Evolutionary conservation across 1,139 yeast genomes (phyloP).

Genomic region (Suhomyces panamericanus): DNA sequence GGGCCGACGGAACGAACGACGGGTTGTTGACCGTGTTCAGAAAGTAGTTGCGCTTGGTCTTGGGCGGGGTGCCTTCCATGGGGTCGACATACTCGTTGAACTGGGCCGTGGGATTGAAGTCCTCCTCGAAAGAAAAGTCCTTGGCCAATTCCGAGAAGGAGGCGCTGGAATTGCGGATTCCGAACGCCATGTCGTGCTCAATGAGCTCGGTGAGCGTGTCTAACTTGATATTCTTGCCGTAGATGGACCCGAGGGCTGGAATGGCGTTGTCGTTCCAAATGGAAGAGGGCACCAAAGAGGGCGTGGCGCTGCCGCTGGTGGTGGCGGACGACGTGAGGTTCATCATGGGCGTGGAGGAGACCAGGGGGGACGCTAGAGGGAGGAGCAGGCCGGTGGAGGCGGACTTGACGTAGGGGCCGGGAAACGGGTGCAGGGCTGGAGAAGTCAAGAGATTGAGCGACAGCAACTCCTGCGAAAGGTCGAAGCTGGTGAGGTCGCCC

Average conservation of each 20-base stretch:
- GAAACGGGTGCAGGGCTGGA: background rate
- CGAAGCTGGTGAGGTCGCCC: constrained; percentile 5
- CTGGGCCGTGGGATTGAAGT: constrained; percentile 7
- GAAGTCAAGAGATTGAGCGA: constrained; percentile 8
- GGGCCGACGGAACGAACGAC: constrained; percentile 24
- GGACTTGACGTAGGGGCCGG: background rate
- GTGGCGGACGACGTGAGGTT: constrained; percentile 4
- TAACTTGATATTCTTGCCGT: constrained; percentile 8
- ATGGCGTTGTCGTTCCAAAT: constrained; percentile 15
- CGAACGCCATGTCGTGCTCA: constrained; percentile 6
- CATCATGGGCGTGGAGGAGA: background rate
- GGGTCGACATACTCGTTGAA: constrained; percentile 1
- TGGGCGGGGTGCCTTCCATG: background rate
- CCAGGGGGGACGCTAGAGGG: constrained; percentile 5
- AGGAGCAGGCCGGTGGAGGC: constrained; percentile 4
- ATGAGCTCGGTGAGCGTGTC: constrained; percentile 12
- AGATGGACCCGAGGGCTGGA: constrained; percentile 6
- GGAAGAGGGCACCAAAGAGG: constrained; percentile 12
- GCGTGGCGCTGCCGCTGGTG: constrained; percentile 14
- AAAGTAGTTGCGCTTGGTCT: constrained; percentile 20
- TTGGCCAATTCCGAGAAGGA: constrained; percentile 3
- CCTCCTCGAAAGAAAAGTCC: constrained; percentile 9
- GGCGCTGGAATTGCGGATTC: background rate
- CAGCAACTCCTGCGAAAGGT: constrained; percentile 8
- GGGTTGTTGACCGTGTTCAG: constrained; percentile 26